Evolutionary conservation across 192 early-diverging fungal species (phyloP), one percentile per base, ranked within the genome.

Genomic region (Gaertneriomyces semiglobifer): DNA sequence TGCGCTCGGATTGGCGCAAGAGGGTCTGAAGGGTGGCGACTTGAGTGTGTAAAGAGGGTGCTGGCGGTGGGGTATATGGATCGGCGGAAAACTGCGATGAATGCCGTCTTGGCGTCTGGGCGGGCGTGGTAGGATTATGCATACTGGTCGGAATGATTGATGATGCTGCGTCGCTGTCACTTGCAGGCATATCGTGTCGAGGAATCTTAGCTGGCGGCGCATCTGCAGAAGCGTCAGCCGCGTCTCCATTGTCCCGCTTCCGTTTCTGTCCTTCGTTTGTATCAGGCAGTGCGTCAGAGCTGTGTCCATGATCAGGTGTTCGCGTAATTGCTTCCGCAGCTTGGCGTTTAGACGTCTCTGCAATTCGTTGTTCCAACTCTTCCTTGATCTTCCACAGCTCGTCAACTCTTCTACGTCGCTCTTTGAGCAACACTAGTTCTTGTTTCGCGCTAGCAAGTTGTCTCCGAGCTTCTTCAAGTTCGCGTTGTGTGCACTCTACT

Each of bases 351-450:
- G 56, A 4, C 18, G n/a, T 14, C 56, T 58, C 18, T n/a, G 14
- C 56, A 38, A 58, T n/a, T 33, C 14, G n/a, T 14, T 63, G 18
- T 18, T 55, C 14, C 20, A 66, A 18, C 14, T 59, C 42, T 9
- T 16, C 40, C 3, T 53, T 56, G 33, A 58, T 16, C 3, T 38
- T 44, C 38, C 12, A 56, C 10, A 66, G 25, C 11, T 42, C 46
- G 8, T 59, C 38, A 53, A 66, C 47, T 6, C 41, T 25, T 14
- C 8, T 8, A n/a, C 65, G 40, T 20, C 16, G 14, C 40, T 59
- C 65, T 41, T 20, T 14, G 40, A 66, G 33, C 57, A 58, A 53
- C 19, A 44, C 19, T n/a, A 66, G 38, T 16, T 62, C 54, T 7
- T 43, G 4, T 48, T 44, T 44, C 4, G 65, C 53, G 20, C 44